These are phyloP conservation scores for Solanum chilense DNA, from an alignment of 257 asterid genomes.

Conservation along the genomic window DNA sequence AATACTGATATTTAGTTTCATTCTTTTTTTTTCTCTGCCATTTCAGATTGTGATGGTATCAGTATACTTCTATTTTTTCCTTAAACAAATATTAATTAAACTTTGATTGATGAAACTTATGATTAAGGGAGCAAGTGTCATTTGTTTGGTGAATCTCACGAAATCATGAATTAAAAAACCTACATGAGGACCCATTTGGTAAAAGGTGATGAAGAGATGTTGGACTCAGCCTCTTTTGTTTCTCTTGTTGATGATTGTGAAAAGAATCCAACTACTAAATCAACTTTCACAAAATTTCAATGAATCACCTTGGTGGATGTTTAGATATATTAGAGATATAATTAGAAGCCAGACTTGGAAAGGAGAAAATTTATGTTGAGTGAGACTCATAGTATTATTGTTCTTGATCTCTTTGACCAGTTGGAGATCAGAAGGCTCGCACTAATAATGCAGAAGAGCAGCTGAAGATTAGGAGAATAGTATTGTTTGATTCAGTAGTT, in stretches of 20 bases:
- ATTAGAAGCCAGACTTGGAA: constrained; percentile 27
- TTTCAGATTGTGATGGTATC: neutral
- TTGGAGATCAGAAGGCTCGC: constrained; percentile 37
- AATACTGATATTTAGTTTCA: neutral
- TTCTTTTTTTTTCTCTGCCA: neutral
- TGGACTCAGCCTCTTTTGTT: constrained; percentile 51
- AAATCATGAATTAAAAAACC: constrained; percentile 31
- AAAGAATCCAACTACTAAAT: constrained; percentile 17
- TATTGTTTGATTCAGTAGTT: constrained; percentile 52
- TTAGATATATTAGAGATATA: constrained; percentile 39
- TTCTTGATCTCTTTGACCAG: constrained; percentile 43
- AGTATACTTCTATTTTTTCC: neutral
- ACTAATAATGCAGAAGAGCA: constrained; percentile 24
- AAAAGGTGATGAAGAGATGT: constrained; percentile 48
- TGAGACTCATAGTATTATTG: constrained; percentile 37
- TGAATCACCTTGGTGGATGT: constrained; percentile 44
- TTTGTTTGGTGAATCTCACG: constrained; percentile 31
- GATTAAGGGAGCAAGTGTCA: constrained; percentile 30
- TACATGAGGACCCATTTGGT: constrained; percentile 16
- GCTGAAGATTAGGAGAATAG: constrained; percentile 36
- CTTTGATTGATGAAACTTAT: neutral
- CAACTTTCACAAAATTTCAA: constrained; percentile 14
- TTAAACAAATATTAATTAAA: neutral
- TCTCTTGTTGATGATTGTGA: too few species aligned
- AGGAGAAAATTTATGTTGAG: constrained; percentile 48